phyloP scores from a whole-genome alignment of 169 alveolate species.

The Cryptosporidium sp. region DNA sequence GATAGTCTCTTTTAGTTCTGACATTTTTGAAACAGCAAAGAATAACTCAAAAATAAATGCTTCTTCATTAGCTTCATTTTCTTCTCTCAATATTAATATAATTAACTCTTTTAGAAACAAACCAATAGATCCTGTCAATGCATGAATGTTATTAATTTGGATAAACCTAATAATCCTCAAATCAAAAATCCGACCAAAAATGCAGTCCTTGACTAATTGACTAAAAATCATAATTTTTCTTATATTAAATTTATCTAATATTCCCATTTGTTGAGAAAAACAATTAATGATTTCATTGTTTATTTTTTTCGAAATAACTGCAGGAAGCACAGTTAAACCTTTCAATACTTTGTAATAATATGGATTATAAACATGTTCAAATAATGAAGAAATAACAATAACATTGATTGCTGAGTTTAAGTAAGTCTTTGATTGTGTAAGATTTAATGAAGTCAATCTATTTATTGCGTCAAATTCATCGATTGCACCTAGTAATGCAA shows the following conservation, averaged over 20 bases:
- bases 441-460: constrained; percentile 40
- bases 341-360: constrained; percentile 38
- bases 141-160: neutral
- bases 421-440: constrained; percentile 24
- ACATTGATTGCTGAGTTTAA: constrained; percentile 23
- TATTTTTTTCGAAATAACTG: constrained; percentile 42
- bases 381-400: constrained; percentile 37
- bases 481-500: constrained; percentile 49
- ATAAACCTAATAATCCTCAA: constrained; percentile 38
- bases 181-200: constrained; percentile 41
- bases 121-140: constrained; percentile 19
- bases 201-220: constrained; percentile 37
- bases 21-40: constrained; percentile 8
- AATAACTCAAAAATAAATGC: neutral
- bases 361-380: constrained; percentile 36
- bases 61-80: neutral
- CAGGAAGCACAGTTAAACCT: constrained; percentile 38
- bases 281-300: constrained; percentile 9
- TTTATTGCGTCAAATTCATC: constrained; percentile 53
- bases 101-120: constrained; percentile 44
- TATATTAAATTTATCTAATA: constrained; percentile 20
- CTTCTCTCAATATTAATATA: neutral
- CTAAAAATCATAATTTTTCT: constrained; percentile 39
- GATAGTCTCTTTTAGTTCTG: constrained; percentile 24
- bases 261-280: constrained; percentile 38